Percentiles rank a stretch among this genome's conserved stretches.
phyloP scores from a whole-genome alignment of 2,329 filamentous ascomycete genomes.

The Plenodomus biglobosus region DNA sequence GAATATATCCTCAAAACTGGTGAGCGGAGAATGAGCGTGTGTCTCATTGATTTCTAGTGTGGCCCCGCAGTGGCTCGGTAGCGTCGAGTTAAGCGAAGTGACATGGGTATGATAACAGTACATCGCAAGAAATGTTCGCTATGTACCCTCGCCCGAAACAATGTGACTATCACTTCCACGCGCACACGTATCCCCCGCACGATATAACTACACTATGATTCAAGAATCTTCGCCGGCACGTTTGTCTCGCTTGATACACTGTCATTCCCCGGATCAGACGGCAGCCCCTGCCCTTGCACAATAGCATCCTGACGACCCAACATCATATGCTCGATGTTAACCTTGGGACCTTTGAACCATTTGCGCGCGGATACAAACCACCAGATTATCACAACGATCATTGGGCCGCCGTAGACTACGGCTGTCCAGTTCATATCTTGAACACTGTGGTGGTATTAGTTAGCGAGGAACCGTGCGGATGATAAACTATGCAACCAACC shows the following conservation, averaged over 20 bases:
- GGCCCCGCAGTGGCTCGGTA: too few species aligned
- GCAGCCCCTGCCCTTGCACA: constrained; percentile 38
- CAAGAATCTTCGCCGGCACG: constrained; percentile 2
- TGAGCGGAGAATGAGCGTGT: too few species aligned
- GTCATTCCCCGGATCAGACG: constrained; percentile 7
- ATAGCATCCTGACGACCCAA: constrained; percentile 44
- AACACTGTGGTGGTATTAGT: constrained; percentile 35
- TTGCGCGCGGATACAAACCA: constrained; percentile 64
- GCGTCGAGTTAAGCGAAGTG: background rate
- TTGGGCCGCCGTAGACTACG: constrained; percentile 66
- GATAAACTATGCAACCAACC: background rate
- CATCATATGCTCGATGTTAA: constrained; percentile 64
- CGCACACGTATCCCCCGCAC: too few species aligned
- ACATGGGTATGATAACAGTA: background rate
- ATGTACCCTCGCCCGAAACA: background rate
- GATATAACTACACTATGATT: constrained; percentile 1
- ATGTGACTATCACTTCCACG: too few species aligned
- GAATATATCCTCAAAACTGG: too few species aligned
- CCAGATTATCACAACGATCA: constrained; percentile 62
- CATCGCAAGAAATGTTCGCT: too few species aligned
- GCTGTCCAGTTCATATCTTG: constrained; percentile 69
- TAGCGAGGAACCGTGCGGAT: background rate
- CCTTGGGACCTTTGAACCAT: constrained; percentile 72
- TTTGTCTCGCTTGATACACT: constrained; percentile 7
- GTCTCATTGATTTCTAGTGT: too few species aligned